These are phyloP conservation scores for Aegilops speltoides DNA, from an alignment of 176 grass and related monocot species.

Conservation along the genomic window DNA sequence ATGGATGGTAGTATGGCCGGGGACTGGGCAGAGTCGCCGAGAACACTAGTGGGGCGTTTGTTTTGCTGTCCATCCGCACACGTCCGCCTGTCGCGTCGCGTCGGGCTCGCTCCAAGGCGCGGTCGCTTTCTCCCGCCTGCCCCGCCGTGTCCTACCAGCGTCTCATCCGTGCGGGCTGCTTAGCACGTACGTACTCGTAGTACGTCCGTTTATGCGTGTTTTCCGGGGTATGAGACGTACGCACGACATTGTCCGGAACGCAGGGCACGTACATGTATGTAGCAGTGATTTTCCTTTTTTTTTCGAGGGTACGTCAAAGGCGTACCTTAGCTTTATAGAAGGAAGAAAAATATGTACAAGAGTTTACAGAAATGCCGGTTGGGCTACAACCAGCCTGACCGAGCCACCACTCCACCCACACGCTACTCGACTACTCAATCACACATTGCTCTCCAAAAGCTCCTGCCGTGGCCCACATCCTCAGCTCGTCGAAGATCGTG, in stretches of 20 bases:
- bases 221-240: neutral
- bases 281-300: neutral
- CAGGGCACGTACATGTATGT: neutral
- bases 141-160: neutral
- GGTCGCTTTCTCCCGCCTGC: conserved; percentile 35
- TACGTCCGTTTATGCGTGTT: neutral
- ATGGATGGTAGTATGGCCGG: neutral
- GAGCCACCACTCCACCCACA: too few species aligned
- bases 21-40: neutral
- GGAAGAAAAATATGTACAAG: too few species aligned
- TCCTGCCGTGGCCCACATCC: too few species aligned
- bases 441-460: too few species aligned
- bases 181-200: too few species aligned
- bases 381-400: too few species aligned
- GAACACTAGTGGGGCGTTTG: neutral
- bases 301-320: too few species aligned
- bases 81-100: conserved; percentile 21
- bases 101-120: conserved; percentile 11
- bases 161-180: neutral
- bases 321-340: too few species aligned
- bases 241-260: neutral
- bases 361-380: too few species aligned
- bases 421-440: too few species aligned
- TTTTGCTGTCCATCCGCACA: conserved; percentile 15
- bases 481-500: too few species aligned